phyloP scores from a whole-genome alignment of 2,329 filamentous ascomycete genomes.

The Ophiocordyceps camponoti-rufipedis region DNA sequence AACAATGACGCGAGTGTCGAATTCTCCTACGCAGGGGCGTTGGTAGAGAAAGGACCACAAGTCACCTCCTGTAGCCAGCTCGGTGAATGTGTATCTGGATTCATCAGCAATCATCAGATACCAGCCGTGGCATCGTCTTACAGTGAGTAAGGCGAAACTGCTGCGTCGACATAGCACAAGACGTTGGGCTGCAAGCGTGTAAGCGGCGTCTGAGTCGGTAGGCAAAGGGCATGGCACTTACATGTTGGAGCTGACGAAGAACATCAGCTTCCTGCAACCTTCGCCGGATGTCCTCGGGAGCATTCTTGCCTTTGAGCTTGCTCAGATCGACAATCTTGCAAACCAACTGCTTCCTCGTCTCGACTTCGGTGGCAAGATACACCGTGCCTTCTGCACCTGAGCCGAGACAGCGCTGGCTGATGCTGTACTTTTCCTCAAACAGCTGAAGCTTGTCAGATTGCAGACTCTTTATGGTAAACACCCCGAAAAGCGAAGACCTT shows the following conservation, averaged over 20 bases:
- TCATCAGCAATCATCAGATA: neutral
- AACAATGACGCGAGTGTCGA: constrained; percentile 25
- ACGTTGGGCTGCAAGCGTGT: constrained; percentile 30
- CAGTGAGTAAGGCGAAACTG: constrained; percentile 27
- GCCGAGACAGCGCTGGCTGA: constrained; percentile 18
- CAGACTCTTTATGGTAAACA: neutral
- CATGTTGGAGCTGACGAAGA: constrained; percentile 33
- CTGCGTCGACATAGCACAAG: constrained; percentile 30
- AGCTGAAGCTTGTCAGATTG: constrained; percentile 5
- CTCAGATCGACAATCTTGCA: constrained; percentile 47
- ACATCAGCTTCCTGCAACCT: constrained; percentile 32
- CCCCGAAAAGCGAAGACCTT: constrained; percentile 7
- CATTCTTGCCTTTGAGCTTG: constrained; percentile 8
- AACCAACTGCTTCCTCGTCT: constrained; percentile 39
- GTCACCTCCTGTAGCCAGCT: constrained; percentile 36
- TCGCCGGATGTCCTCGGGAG: constrained; percentile 13
- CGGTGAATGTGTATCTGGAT: constrained; percentile 34
- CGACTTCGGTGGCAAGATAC: constrained; percentile 23
- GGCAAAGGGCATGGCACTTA: constrained; percentile 11
- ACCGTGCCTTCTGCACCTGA: constrained; percentile 18
- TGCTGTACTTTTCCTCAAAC: constrained; percentile 14
- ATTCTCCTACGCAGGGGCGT: constrained; percentile 17
- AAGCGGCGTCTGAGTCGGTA: neutral
- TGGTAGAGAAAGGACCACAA: constrained; percentile 28
- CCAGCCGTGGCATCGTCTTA: constrained; percentile 10